Evolutionary conservation across 108 stramenopile species (phyloP).

Genomic region (Nitzschia sp.): DNA sequence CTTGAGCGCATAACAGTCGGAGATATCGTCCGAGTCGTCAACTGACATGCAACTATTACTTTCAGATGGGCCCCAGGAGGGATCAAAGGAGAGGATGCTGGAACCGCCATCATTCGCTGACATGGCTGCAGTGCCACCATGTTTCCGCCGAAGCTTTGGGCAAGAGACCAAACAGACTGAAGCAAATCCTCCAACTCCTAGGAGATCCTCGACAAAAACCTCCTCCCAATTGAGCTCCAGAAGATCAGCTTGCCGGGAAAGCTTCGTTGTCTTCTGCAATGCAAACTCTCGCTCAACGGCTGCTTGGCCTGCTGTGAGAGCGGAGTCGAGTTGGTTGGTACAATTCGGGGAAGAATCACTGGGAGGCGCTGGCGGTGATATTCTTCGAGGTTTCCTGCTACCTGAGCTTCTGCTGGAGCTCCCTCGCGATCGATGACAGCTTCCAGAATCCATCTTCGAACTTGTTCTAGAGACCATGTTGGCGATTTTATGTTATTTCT

Average conservation of each 20-base stretch:
- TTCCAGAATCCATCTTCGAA: background rate
- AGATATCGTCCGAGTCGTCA: background rate
- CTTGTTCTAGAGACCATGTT: too few species aligned
- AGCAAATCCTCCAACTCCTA: slow-evolving; percentile 37
- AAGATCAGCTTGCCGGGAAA: slow-evolving; percentile 1
- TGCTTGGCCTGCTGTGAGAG: background rate
- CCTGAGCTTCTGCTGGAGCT: too few species aligned
- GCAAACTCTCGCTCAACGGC: slow-evolving; percentile 1
- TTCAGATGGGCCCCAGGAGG: slow-evolving; percentile 2
- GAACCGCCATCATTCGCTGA: background rate
- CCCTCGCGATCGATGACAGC: background rate
- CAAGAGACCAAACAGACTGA: slow-evolving; percentile 28
- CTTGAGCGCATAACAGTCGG: slow-evolving; percentile 22
- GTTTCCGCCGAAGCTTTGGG: slow-evolving; percentile 3
- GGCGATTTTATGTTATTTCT: too few species aligned
- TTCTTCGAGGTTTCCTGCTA: background rate
- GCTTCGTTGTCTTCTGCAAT: slow-evolving; percentile 1
- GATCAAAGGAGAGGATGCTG: background rate
- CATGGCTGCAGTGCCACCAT: background rate
- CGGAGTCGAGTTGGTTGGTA: background rate
- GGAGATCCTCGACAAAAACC: slow-evolving; percentile 28
- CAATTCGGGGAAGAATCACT: background rate
- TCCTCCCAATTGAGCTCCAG: slow-evolving; percentile 26
- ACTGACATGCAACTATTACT: background rate
- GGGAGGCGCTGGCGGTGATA: background rate